phyloP scores from a whole-genome alignment of 176 grass and related monocot genomes.

The Puccinellia tenuiflora region DNA sequence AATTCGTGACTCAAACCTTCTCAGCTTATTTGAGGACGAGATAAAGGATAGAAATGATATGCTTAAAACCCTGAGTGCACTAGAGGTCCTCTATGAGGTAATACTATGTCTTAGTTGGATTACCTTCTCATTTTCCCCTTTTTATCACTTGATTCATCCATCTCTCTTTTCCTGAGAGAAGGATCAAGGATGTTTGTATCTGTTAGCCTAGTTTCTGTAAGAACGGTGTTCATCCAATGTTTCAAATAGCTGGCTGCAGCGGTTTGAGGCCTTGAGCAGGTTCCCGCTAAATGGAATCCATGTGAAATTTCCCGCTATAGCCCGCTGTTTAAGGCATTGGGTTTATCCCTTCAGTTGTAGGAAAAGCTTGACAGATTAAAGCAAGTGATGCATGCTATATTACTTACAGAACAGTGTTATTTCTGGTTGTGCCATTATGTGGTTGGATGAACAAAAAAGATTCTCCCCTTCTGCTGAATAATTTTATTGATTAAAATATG shows the following conservation, averaged over 20 bases:
- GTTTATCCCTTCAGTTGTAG: neutral
- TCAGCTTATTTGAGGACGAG: slow-evolving; percentile 80
- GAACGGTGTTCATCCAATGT: neutral
- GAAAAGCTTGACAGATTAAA: neutral
- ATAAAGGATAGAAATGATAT: slow-evolving; percentile 79
- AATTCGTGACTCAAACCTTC: slow-evolving; percentile 63
- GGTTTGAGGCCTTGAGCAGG: too few relatives aligned
- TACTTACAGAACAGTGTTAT: neutral
- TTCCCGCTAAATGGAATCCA: too few relatives aligned
- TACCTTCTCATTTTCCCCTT: neutral
- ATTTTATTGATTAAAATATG: neutral
- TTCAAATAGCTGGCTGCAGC: too few relatives aligned
- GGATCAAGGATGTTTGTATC: neutral
- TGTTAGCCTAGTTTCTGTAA: neutral
- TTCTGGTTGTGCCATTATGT: neutral
- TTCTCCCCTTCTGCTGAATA: neutral
- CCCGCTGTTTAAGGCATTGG: too few relatives aligned
- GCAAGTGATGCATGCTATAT: neutral
- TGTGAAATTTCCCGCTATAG: too few relatives aligned
- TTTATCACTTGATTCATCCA: neutral
- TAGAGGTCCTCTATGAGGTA: slow-evolving; percentile 97
- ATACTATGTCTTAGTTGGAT: slow-evolving; percentile 2
- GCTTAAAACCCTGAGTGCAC: slow-evolving; percentile 66
- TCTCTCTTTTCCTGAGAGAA: slow-evolving; percentile 9
- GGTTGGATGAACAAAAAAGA: neutral